phyloP scores from a whole-genome alignment of 202 grass and related monocot species.

The Zizania palustris region DNA sequence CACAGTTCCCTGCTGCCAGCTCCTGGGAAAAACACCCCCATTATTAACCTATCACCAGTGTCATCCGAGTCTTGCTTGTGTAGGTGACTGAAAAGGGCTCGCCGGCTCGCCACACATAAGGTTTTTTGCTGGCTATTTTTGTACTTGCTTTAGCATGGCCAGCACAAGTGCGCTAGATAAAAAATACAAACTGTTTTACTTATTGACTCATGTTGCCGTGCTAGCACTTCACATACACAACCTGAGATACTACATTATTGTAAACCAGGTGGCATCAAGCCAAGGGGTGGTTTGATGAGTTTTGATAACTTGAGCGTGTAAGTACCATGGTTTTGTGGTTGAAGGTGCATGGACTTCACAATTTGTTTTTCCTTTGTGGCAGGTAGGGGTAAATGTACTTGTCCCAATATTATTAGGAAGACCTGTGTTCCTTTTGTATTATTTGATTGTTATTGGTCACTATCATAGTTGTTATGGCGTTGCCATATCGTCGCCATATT shows the following conservation, averaged over 20 bases:
- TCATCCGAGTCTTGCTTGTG: background rate
- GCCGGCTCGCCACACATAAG: background rate
- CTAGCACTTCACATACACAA: background rate
- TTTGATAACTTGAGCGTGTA: background rate
- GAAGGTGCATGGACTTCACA: background rate
- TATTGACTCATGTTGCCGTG: background rate
- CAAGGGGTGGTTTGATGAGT: background rate
- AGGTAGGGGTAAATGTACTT: background rate
- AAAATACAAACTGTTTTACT: background rate
- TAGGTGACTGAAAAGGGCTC: background rate
- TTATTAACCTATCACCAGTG: too few relatives aligned
- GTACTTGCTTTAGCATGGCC: background rate
- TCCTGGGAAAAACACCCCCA: too few relatives aligned
- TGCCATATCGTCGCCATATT: too few relatives aligned
- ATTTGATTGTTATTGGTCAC: conserved; percentile 12
- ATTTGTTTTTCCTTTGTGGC: too few relatives aligned
- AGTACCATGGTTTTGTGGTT: background rate
- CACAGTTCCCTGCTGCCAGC: too few relatives aligned
- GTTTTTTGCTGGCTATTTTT: background rate
- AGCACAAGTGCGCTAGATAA: background rate
- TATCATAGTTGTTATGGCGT: too few relatives aligned
- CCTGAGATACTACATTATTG: background rate
- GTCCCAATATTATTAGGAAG: background rate
- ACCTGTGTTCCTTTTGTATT: conserved; percentile 1
- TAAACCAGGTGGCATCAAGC: background rate